Evolutionary conservation across 495 filamentous ascomycete species (phyloP).

Genomic region (Parathielavia appendiculata): DNA sequence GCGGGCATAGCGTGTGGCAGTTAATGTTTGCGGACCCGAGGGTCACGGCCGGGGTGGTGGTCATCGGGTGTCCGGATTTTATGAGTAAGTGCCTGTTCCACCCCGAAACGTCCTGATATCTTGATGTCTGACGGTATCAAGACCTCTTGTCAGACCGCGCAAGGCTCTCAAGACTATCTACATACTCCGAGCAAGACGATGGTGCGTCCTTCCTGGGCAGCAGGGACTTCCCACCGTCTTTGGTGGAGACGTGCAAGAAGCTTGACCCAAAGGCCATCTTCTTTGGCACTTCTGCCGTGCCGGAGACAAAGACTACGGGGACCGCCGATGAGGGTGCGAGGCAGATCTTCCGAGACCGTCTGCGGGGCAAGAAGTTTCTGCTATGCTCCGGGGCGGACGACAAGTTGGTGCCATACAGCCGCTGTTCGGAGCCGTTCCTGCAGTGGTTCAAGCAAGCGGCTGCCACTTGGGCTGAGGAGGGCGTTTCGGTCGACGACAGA

Average conservation of each 20-base stretch:
- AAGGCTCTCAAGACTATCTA: conserved; percentile 60
- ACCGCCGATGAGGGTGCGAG: conserved; percentile 16
- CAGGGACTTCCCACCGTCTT: conserved; percentile 62
- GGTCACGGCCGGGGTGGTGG: conserved; percentile 65
- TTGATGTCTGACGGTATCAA: conserved; percentile 13
- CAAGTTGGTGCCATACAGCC: conserved; percentile 73
- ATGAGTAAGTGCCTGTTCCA: conserved; percentile 43
- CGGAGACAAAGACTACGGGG: conserved; percentile 5
- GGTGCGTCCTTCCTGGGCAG: conserved; percentile 69
- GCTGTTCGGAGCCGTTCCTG: conserved; percentile 62
- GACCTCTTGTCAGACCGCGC: conserved; percentile 73
- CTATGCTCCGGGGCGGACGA: conserved; percentile 72
- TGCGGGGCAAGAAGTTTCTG: conserved; percentile 72
- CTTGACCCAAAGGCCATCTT: conserved; percentile 68
- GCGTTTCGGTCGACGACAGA: conserved; percentile 62
- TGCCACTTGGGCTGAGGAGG: conserved; percentile 54
- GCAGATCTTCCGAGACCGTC: conserved; percentile 43
- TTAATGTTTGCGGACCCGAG: conserved; percentile 70
- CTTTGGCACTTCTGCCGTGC: conserved; percentile 47
- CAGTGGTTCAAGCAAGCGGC: conserved; percentile 61
- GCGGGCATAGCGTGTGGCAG: conserved; percentile 86
- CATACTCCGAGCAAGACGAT: conserved; percentile 45
- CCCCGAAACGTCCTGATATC: background rate
- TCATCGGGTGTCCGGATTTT: conserved; percentile 90
- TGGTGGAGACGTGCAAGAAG: conserved; percentile 56